Base-by-base conservation (phyloP, 1,284 basidiomycete genomes). In the Mycena citricolor region DNA sequence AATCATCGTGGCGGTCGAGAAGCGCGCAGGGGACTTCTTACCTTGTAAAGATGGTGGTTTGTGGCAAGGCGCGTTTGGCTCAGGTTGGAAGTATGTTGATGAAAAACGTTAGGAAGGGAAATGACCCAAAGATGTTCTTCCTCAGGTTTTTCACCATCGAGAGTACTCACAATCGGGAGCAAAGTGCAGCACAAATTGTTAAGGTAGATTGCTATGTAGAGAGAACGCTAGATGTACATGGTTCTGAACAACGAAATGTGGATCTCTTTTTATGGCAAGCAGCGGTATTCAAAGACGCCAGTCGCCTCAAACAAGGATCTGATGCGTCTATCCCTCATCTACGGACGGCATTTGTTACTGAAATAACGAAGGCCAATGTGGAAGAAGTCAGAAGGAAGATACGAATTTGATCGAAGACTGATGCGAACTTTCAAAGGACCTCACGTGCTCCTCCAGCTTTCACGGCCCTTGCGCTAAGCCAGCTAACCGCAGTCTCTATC, bases 271-370 rank as follows among this genome's bases (percentile, higher is more conserved):
- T 86, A 86, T 86, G 79, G 79, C 81, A 76, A 69, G 71, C 66
- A 66, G 66, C 69, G 74, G 76, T 79, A 42, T 47, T 42, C 47
- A 56, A 45, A 51, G 29, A 69, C 74, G 70, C 74, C 64, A 69
- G 69, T 68, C 65, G 66, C 84, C 81, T 87, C 84, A 87, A 86
- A 87, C 84, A 66, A 77, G 74, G 80, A 82, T 69, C 43, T 47
- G 32, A 40, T 40, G 16, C 22, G 21, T 62, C 56, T 54, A 46
- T 57, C 62, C 54, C 46, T 51, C 52, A 54, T 55, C 37, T 42
- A 24, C 28, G 38, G 34, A 16, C 29, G 37, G 36, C 31, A 12
- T 12, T 23, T 20, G 16, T 16, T 42, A 28, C 4, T 22, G 34
- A 26, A 32, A 22, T 43, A 23, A 28, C 33, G 20, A 42, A 42